Evolutionary conservation across 2,329 filamentous ascomycete species (phyloP).

Genomic region (Diaporthe capsici): DNA sequence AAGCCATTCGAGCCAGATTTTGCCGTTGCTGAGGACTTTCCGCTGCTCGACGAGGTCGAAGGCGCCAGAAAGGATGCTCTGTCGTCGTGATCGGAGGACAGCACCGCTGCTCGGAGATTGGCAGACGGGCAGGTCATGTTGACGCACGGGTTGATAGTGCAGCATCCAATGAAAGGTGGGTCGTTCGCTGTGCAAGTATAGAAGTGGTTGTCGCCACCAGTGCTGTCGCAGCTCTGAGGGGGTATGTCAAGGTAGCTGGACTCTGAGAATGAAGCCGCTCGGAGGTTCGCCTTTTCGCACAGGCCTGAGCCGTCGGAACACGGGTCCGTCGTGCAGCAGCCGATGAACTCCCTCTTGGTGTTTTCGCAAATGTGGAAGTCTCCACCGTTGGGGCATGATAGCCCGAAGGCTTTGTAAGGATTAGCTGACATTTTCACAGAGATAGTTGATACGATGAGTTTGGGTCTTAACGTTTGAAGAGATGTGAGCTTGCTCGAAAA

Average conservation of each 20-base stretch:
- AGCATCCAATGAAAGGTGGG: slow-evolving; percentile 57
- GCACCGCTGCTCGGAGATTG: slow-evolving; percentile 45
- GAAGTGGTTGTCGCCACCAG: slow-evolving; percentile 48
- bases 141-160: slow-evolving; percentile 51
- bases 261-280: slow-evolving; percentile 49
- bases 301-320: slow-evolving; percentile 50
- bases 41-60: background rate
- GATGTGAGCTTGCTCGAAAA: background rate
- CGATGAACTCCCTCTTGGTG: slow-evolving; percentile 52
- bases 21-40: background rate
- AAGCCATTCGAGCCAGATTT: slow-evolving; percentile 9
- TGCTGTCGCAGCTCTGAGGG: slow-evolving; percentile 50
- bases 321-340: slow-evolving; percentile 56
- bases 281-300: slow-evolving; percentile 51
- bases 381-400: slow-evolving; percentile 49
- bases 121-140: slow-evolving; percentile 45
- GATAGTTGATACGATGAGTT: background rate
- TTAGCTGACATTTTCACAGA: slow-evolving; percentile 6
- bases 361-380: slow-evolving; percentile 54
- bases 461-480: background rate
- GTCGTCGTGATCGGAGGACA: slow-evolving; percentile 44
- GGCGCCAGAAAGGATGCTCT: slow-evolving; percentile 43
- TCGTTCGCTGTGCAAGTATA: slow-evolving; percentile 50
- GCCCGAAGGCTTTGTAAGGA: slow-evolving; percentile 35
- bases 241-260: slow-evolving; percentile 47